Conservation (phyloP, 2,329 filamentous ascomycete species). For the Myotisia sp. region DNA sequence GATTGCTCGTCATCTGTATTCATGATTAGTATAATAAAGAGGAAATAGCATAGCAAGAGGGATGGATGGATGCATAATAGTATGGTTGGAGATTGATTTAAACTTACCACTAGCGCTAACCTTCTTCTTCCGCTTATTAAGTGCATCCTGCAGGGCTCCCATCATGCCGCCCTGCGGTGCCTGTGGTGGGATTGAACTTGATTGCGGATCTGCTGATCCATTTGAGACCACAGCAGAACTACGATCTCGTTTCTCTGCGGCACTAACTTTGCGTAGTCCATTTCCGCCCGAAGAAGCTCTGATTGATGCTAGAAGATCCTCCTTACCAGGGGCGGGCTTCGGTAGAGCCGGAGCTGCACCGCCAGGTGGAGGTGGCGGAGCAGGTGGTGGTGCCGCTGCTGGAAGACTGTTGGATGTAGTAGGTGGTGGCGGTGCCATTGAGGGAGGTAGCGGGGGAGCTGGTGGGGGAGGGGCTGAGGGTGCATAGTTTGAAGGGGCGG, state of each 20-base stretch:
- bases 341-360: slow-evolving; percentile 33
- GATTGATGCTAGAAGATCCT: slow-evolving; percentile 35
- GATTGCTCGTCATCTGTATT: slow-evolving; percentile 33
- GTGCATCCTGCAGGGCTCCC: slow-evolving; percentile 64
- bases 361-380: slow-evolving; percentile 32
- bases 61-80: too few species aligned
- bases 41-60: slow-evolving; percentile 2
- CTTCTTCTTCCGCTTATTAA: slow-evolving; percentile 79
- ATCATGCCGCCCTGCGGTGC: slow-evolving; percentile 55
- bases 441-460: slow-evolving; percentile 29
- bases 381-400: slow-evolving; percentile 38
- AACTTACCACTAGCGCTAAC: slow-evolving; percentile 86
- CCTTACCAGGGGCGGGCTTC: slow-evolving; percentile 24
- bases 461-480: slow-evolving; percentile 19
- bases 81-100: too few species aligned
- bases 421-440: slow-evolving; percentile 30
- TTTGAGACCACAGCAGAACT: slow-evolving; percentile 32
- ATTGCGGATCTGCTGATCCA: slow-evolving; percentile 46
- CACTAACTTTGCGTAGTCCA: slow-evolving; percentile 33
- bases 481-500: slow-evolving; percentile 20
- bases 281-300: slow-evolving; percentile 43
- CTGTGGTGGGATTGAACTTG: slow-evolving; percentile 39
- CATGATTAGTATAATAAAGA: background rate
- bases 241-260: slow-evolving; percentile 33
- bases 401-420: slow-evolving; percentile 19